phyloP scores from a whole-genome alignment of 805 yeast genomes.

The Nakazawaea sp. region DNA sequence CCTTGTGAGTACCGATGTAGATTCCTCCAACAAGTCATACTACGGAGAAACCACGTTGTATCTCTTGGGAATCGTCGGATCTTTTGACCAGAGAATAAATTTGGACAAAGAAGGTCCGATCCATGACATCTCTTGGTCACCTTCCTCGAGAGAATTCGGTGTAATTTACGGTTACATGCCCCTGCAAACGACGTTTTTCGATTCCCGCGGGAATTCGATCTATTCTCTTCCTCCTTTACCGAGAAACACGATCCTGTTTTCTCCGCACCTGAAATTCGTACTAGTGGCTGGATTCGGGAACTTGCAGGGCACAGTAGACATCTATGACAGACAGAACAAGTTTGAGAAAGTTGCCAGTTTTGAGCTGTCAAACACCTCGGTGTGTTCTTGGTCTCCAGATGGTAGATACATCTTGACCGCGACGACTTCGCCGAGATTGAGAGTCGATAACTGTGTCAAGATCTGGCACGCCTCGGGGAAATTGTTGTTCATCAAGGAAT shows the following conservation, averaged over 20 bases:
- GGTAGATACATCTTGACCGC: constrained; percentile 92
- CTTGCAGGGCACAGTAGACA: constrained; percentile 92
- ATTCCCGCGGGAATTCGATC: constrained; percentile 84
- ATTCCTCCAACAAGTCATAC: constrained; percentile 86
- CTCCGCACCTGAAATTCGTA: constrained; percentile 90
- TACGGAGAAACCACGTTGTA: constrained; percentile 95
- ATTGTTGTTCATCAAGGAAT: constrained; percentile 71
- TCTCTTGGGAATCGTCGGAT: constrained; percentile 85
- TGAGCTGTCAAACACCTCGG: constrained; percentile 93
- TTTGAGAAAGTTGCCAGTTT: constrained; percentile 74
- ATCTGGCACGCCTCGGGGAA: constrained; percentile 91
- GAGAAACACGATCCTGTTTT: constrained; percentile 82
- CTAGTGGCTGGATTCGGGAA: constrained; percentile 97
- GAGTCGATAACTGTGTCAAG: constrained; percentile 93
- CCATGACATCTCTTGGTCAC: constrained; percentile 97
- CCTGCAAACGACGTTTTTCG: constrained; percentile 88
- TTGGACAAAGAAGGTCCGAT: constrained; percentile 94
- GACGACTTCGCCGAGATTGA: constrained; percentile 91
- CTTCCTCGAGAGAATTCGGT: constrained; percentile 93
- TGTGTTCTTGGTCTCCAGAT: constrained; percentile 97
- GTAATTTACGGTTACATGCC: constrained; percentile 98
- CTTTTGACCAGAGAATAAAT: constrained; percentile 82
- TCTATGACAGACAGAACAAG: constrained; percentile 85
- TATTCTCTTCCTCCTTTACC: constrained; percentile 81
- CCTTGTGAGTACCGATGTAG: constrained; percentile 93